Conservation (phyloP, 805 yeast species). For the Myxozyma melibiosi region DNA sequence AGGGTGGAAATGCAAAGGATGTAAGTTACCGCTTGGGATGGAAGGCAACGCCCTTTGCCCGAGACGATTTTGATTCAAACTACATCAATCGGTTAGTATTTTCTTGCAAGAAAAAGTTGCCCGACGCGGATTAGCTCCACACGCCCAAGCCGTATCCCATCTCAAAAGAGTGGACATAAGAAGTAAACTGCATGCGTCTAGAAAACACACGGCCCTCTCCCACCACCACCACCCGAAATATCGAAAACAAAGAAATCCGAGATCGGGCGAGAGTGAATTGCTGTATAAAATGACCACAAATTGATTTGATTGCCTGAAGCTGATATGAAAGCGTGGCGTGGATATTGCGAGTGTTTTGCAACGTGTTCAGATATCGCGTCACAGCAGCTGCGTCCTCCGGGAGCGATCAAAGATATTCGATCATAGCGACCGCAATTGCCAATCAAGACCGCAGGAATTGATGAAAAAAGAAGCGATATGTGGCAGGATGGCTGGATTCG, state of each 20-base stretch:
- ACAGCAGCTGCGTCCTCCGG: not conserved
- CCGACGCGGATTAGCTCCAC: not conserved
- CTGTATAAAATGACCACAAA: no score
- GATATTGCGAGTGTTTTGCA: not conserved
- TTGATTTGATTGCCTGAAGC: conserved; percentile 1
- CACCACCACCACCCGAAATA: no score
- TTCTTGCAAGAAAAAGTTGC: not conserved
- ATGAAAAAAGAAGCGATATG: not conserved
- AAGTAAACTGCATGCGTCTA: no score
- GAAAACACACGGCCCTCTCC: no score
- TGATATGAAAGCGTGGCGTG: not conserved
- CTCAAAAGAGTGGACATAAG: not conserved
- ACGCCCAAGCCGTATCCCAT: no score
- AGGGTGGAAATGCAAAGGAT: not conserved
- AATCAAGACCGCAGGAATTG: not conserved
- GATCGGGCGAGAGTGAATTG: not conserved
- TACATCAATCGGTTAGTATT: conserved; percentile 39
- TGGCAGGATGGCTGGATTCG: not conserved
- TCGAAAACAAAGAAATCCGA: no score
- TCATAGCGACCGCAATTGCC: no score
- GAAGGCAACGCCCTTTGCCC: conserved; percentile 97
- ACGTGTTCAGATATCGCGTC: conserved; percentile 11
- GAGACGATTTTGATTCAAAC: conserved; percentile 95
- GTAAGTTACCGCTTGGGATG: conserved; percentile 71
- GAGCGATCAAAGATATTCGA: no score